Base-by-base conservation (phyloP, 2,329 filamentous ascomycete species). In the Colletotrichum paranaense region DNA sequence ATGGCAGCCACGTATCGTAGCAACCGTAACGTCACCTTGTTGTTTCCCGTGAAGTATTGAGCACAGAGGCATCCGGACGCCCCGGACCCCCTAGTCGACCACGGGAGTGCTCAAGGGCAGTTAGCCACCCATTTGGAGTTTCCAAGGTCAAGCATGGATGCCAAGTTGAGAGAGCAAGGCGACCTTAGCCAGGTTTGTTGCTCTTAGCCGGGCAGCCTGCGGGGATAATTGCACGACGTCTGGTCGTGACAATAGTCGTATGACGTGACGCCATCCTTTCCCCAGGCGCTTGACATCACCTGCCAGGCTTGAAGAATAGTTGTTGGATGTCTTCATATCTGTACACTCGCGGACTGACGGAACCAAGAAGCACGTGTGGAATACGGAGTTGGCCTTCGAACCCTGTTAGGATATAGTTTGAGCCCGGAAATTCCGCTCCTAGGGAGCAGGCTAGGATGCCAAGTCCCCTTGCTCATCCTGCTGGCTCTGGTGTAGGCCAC, bases 281-380 rank as follows among this genome's bases (percentile, higher is more conserved):
- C 42, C 42, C 16, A 19, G 42, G 42, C 16, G 19, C 42, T n/a
- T n/a, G 8, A n/a, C 16, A 8, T 49, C 16, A 19, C 42, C 19
- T 49, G 19, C 30, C 67, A 60, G 55, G 59, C 55, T 65, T 64
- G 67, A 60, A 73, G 70, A 73, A 70, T 60, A 32, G 55, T 24
- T 16, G 24, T 62, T 69, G 46, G 24, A 62, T 5, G 38, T 42
- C 14, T 42, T 14, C 16, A 16, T 42, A 42, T 42, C 38, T 14
- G 38, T 42, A 58, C 22, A n/a, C 46, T 46, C 8, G 16, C 38
- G 24, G 22, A 42, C 38, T 16, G 68, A 24, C 19, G 58, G 38
- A 42, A 42, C 14, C 58, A 38, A 38, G 58, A 26, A 24, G 24
- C 42, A 57, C 58, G 53, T 55, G 28, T 32, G 53, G 16, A n/a